phyloP scores from a whole-genome alignment of 306 rosid genomes.

The Prinsepia uniflora region DNA sequence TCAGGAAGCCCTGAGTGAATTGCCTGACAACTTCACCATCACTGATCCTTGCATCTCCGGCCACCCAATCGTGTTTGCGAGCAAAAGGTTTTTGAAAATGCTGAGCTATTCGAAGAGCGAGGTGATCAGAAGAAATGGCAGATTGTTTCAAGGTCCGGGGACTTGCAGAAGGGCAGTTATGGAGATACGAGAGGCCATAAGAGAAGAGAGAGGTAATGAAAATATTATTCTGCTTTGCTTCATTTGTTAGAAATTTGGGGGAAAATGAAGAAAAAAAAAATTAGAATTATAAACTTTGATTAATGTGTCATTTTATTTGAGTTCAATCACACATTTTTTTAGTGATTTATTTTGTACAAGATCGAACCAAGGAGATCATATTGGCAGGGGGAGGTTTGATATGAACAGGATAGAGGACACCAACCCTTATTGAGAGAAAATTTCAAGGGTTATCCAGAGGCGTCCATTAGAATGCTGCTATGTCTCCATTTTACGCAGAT shows the following conservation, averaged over 20 bases:
- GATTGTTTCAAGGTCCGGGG: conserved; percentile 68
- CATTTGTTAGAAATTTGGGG: too few species aligned
- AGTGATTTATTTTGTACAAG: too few species aligned
- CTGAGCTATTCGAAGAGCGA: conserved; percentile 62
- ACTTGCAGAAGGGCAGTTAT: conserved; percentile 67
- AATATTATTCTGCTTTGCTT: conserved; percentile 54
- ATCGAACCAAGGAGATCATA: conserved; percentile 34
- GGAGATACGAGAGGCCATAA: conserved; percentile 76
- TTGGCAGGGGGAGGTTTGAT: conserved; percentile 38
- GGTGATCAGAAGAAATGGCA: conserved; percentile 61
- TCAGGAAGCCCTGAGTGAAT: conserved; percentile 56
- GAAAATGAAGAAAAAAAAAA: too few species aligned
- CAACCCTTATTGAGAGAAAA: too few species aligned
- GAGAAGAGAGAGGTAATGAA: conserved; percentile 53
- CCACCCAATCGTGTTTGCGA: conserved; percentile 88
- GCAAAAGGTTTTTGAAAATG: conserved; percentile 69
- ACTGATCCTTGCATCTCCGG: conserved; percentile 76
- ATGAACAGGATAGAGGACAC: too few species aligned
- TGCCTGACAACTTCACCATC: conserved; percentile 61
- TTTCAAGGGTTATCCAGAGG: too few species aligned
- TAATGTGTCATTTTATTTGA: too few species aligned
- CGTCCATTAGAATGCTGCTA: too few species aligned
- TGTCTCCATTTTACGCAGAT: too few species aligned
- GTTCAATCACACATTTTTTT: too few species aligned
- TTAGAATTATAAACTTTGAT: too few species aligned